These are phyloP conservation scores for Plasmopara halstedii DNA, from an alignment of 352 stramenopile genomes.

Conservation along the genomic window DNA sequence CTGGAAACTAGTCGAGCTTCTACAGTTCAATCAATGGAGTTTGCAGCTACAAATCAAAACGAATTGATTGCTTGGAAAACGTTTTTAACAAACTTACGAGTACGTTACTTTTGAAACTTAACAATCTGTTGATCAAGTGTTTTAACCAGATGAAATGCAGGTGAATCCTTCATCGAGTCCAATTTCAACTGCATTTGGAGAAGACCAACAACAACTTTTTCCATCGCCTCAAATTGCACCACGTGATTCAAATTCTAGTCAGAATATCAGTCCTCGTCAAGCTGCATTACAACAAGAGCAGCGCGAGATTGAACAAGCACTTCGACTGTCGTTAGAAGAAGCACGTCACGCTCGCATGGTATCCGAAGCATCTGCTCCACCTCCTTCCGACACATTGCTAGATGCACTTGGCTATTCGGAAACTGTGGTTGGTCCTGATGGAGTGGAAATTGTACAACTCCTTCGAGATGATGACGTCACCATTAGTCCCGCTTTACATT, in stretches of 20 bases:
- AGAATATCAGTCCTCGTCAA: slow-evolving; percentile 7
- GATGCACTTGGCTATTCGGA: slow-evolving; percentile 32
- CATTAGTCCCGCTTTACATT: slow-evolving; percentile 3
- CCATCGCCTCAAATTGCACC: slow-evolving; percentile 2
- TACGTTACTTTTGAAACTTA: slow-evolving; percentile 10
- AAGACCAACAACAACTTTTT: not conserved
- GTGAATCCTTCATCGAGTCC: slow-evolving; percentile 14
- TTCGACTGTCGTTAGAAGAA: slow-evolving; percentile 55
- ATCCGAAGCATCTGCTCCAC: slow-evolving; percentile 17
- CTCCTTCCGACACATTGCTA: slow-evolving; percentile 28
- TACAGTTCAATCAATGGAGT: slow-evolving; percentile 53
- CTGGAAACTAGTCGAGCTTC: slow-evolving; percentile 51
- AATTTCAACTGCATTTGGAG: slow-evolving; percentile 23
- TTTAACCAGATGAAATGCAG: not conserved
- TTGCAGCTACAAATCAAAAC: slow-evolving; percentile 44
- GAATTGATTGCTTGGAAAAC: slow-evolving; percentile 67
- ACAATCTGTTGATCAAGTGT: slow-evolving; percentile 1
- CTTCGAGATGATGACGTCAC: slow-evolving; percentile 22
- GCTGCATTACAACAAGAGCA: slow-evolving; percentile 40
- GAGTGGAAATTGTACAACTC: slow-evolving; percentile 76
- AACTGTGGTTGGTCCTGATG: slow-evolving; percentile 47
- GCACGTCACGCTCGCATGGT: slow-evolving; percentile 21
- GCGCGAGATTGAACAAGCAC: slow-evolving; percentile 43
- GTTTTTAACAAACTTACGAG: slow-evolving; percentile 51
- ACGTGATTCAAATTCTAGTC: slow-evolving; percentile 1